phyloP scores from a whole-genome alignment of 345 rosid species.

The Arabidopsis thaliana region TAIR10.1 NC_003076.8:3215501-3216000 shows the following conservation, averaged over 20 bases:
- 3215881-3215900: not conserved
- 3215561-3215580: conserved; percentile 15
- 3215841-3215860: not conserved
- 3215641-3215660: conserved; percentile 60
- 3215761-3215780: conserved; percentile 19
- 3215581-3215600: conserved; percentile 8
- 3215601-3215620: conserved; percentile 7
- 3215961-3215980: conserved; percentile 83
- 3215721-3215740: conserved; percentile 76
- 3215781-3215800: not conserved
- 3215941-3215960: conserved; percentile 76
- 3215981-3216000: conserved; percentile 84
- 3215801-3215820: conserved; percentile 10
- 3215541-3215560: conserved; percentile 11
- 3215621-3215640: not conserved
- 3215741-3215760: conserved; percentile 84
- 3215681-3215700: conserved; percentile 78
- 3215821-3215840: not conserved
- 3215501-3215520: not conserved
- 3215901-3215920: conserved; percentile 3
- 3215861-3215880: conserved; percentile 1
- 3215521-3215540: conserved; percentile 1
- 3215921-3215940: conserved; percentile 47
- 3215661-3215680: conserved; percentile 90
- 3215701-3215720: conserved; percentile 64